Conservation (phyloP, 2,329 filamentous ascomycete genomes). For the Stachybotrys echinatus region DNA sequence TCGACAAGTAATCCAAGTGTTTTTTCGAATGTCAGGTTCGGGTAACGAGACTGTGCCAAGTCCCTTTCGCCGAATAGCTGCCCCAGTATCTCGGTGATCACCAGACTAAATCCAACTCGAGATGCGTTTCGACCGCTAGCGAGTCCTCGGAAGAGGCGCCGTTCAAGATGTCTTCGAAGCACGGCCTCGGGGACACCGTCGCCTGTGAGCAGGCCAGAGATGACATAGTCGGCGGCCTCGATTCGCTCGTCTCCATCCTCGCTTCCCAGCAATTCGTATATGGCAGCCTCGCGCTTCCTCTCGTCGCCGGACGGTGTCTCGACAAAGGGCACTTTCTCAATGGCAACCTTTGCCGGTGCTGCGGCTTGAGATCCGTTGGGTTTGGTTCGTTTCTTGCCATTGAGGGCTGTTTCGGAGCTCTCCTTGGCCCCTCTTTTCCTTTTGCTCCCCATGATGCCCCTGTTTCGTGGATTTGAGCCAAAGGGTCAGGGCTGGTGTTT, state of each 20-base stretch:
- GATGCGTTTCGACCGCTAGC: slow-evolving; percentile 88
- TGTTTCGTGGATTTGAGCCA: not conserved
- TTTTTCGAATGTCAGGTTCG: slow-evolving; percentile 50
- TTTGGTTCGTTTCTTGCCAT: slow-evolving; percentile 26
- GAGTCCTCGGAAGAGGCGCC: slow-evolving; percentile 76
- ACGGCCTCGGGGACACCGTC: slow-evolving; percentile 46
- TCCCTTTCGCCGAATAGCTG: slow-evolving; percentile 57
- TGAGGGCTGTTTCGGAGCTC: slow-evolving; percentile 16
- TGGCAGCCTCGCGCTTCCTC: slow-evolving; percentile 49
- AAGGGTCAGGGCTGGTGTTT: no score
- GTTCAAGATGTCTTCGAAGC: slow-evolving; percentile 54
- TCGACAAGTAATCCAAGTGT: slow-evolving; percentile 48
- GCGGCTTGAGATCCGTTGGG: slow-evolving; percentile 15
- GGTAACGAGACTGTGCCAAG: slow-evolving; percentile 41
- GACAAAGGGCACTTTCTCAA: slow-evolving; percentile 40
- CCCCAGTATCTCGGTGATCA: slow-evolving; percentile 73
- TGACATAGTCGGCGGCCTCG: slow-evolving; percentile 51
- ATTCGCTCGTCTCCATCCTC: slow-evolving; percentile 52
- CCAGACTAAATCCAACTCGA: slow-evolving; percentile 82
- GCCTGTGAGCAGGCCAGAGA: slow-evolving; percentile 48
- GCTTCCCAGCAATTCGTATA: slow-evolving; percentile 59
- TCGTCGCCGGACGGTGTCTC: slow-evolving; percentile 47
- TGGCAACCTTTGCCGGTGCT: slow-evolving; percentile 17
- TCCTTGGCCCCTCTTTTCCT: slow-evolving; percentile 28
- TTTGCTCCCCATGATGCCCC: slow-evolving; percentile 25